These are phyloP conservation scores for Neurospora pannonica DNA, from an alignment of 495 filamentous ascomycete species.

Conservation along the genomic window DNA sequence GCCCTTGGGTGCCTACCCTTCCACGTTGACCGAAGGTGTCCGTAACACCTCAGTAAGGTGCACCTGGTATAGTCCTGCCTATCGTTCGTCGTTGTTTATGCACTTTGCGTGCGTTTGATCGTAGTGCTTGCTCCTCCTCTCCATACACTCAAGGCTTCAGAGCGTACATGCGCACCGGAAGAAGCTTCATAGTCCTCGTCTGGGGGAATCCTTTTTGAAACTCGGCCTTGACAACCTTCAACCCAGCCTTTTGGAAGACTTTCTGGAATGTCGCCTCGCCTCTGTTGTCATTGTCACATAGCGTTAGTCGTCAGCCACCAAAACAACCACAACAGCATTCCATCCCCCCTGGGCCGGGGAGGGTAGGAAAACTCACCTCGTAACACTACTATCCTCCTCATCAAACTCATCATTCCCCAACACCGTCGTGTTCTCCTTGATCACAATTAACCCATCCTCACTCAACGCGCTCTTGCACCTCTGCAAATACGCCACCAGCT, in stretches of 20 bases:
- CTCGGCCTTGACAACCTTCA: slow-evolving; percentile 60
- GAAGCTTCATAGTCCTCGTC: slow-evolving; percentile 28
- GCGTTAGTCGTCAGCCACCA: not conserved
- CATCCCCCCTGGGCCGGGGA: not conserved
- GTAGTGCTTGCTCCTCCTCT: not conserved
- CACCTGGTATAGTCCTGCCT: not conserved
- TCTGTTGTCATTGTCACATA: slow-evolving; percentile 22
- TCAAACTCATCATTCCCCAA: slow-evolving; percentile 61
- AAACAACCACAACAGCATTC: not conserved
- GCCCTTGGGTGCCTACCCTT: not conserved
- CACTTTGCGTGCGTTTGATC: not conserved
- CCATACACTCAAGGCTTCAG: slow-evolving; percentile 26
- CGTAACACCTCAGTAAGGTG: not conserved
- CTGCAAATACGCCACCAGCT: slow-evolving; percentile 58
- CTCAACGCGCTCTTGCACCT: slow-evolving; percentile 50
- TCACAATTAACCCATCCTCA: slow-evolving; percentile 48
- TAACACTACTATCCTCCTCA: slow-evolving; percentile 69
- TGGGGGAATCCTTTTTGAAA: slow-evolving; percentile 66
- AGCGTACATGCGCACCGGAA: slow-evolving; percentile 65
- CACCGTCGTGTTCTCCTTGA: slow-evolving; percentile 82
- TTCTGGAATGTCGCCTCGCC: slow-evolving; percentile 59
- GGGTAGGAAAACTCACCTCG: slow-evolving; percentile 31
- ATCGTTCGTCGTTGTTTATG: not conserved
- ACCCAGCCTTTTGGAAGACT: slow-evolving; percentile 60
- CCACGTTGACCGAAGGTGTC: not conserved